A percentile compares a stretch with the other conserved stretches of the same genome.
phyloP scores from a whole-genome alignment of 1,139 yeast species.

The Candida tunisiensis region DNA sequence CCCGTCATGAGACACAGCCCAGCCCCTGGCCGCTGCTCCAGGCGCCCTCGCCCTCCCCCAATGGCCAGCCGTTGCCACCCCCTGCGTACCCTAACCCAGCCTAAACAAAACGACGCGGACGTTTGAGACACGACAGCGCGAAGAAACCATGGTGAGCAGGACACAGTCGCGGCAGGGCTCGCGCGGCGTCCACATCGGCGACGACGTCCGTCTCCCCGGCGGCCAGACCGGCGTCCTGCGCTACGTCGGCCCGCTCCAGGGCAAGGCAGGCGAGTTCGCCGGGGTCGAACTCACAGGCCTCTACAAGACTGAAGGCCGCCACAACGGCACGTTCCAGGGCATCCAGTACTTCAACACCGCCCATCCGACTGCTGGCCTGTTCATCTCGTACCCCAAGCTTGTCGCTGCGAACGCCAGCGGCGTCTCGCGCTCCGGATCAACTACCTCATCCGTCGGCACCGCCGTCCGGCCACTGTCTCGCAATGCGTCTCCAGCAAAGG shows the following conservation, averaged over 20 bases:
- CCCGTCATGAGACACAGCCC: too few relatives aligned
- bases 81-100: too few relatives aligned
- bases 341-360: constrained; percentile 44
- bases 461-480: constrained; percentile 10
- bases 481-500: too few relatives aligned
- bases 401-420: constrained; percentile 11
- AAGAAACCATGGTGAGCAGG: too few relatives aligned
- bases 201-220: constrained; percentile 22
- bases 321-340: constrained; percentile 57
- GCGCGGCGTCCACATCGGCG: too few relatives aligned
- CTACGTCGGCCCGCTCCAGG: constrained; percentile 59
- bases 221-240: constrained; percentile 40
- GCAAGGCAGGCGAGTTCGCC: constrained; percentile 66
- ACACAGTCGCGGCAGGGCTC: too few relatives aligned
- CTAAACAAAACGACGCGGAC: too few relatives aligned
- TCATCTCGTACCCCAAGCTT: constrained; percentile 52
- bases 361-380: constrained; percentile 52
- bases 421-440: neutral
- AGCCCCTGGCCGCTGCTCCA: too few relatives aligned
- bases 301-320: constrained; percentile 51
- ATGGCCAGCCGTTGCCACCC: too few relatives aligned
- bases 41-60: too few relatives aligned
- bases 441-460: constrained; percentile 2
- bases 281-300: constrained; percentile 72
- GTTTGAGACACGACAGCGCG: too few relatives aligned